Conservation (phyloP, 2,329 filamentous ascomycete genomes). For the Penicillium verrucosum region DNA sequence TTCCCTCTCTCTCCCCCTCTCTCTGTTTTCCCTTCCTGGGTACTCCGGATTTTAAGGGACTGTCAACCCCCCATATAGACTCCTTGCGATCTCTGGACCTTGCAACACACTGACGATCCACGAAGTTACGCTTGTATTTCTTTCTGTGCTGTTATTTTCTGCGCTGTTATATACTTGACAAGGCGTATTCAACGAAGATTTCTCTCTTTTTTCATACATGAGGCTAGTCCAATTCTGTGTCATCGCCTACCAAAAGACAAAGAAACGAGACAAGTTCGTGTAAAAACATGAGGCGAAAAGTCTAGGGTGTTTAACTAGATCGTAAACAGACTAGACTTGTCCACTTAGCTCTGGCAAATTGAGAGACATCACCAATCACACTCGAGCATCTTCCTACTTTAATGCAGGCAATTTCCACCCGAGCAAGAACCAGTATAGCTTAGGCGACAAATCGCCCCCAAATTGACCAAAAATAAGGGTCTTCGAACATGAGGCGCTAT, state of each 20-base stretch:
- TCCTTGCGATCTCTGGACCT: not conserved
- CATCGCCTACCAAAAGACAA: not conserved
- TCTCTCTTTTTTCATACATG: not conserved
- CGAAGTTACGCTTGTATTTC: constrained; percentile 9
- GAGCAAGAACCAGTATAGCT: not conserved
- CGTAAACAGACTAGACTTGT: not conserved
- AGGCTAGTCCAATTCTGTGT: not conserved
- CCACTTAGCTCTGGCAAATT: not conserved
- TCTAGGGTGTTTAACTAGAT: not conserved
- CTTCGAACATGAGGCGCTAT: constrained; percentile 3
- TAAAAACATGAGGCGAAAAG: constrained; percentile 1
- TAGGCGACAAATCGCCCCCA: constrained; percentile 1
- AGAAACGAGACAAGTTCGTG: not conserved
- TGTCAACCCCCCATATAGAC: not conserved
- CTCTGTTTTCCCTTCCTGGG: not conserved
- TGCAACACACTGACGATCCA: constrained; percentile 3
- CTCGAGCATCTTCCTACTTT: not conserved
- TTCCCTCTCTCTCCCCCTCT: no score
- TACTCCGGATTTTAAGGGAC: not conserved
- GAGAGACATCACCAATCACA: constrained; percentile 7
- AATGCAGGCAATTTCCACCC: constrained; percentile 8
- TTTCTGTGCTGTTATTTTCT: not conserved
- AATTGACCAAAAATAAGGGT: constrained; percentile 2
- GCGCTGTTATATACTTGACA: not conserved
- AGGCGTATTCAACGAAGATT: not conserved